Conservation (phyloP, 257 asterid species). For the Voacanga thouarsii region DNA sequence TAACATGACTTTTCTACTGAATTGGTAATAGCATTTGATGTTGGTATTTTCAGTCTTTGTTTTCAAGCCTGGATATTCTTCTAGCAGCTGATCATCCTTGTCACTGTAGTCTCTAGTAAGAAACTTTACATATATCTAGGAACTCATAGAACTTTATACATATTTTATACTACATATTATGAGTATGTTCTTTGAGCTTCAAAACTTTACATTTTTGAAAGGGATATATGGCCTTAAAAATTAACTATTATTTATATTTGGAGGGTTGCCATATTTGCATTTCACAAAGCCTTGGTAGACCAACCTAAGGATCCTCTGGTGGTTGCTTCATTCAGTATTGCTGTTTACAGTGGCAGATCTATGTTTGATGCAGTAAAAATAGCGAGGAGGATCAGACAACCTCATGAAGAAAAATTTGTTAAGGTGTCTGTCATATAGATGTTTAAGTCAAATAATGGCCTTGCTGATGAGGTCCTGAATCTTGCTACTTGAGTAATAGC, state of each 20-base stretch:
- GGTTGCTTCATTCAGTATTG: slow-evolving; percentile 34
- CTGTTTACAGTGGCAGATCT: slow-evolving; percentile 24
- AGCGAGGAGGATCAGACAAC: slow-evolving; percentile 25
- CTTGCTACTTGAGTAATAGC: slow-evolving; percentile 29
- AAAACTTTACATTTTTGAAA: background rate
- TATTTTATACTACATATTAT: too few species aligned
- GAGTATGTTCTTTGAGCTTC: background rate
- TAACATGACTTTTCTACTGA: background rate
- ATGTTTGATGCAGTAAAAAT: slow-evolving; percentile 22
- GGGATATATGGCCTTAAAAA: background rate
- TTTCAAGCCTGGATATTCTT: slow-evolving; percentile 33
- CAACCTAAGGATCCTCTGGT: slow-evolving; percentile 32
- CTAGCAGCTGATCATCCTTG: slow-evolving; percentile 32
- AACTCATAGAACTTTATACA: background rate
- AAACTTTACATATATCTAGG: background rate
- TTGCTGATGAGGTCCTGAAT: slow-evolving; percentile 24
- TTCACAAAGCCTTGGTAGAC: too few species aligned
- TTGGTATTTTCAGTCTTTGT: too few species aligned
- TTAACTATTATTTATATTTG: background rate
- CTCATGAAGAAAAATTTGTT: slow-evolving; percentile 20
- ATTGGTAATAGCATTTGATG: background rate
- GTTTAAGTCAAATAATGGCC: slow-evolving; percentile 12
- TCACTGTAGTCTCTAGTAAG: slow-evolving; percentile 36
- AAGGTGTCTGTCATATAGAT: slow-evolving; percentile 8
- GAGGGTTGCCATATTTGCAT: too few species aligned